Conservation (phyloP, 371 early-diverging fungal species). For the Apophysomyces trapeziformis region DNA sequence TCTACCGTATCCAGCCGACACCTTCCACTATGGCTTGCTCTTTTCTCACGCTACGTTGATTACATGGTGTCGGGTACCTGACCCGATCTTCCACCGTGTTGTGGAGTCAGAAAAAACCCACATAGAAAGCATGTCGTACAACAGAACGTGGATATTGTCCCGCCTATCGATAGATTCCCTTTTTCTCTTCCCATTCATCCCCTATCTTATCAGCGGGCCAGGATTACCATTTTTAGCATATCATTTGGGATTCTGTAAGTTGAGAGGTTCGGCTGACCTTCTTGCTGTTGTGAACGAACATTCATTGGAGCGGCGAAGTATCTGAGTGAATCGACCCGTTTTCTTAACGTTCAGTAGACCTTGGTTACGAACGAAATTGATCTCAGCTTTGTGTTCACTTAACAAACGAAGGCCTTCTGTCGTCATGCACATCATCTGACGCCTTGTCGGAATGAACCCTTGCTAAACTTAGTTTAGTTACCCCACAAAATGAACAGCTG, state of each 20-base stretch:
- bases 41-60: conserved; percentile 3
- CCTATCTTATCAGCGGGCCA: conserved; percentile 5
- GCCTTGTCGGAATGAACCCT: background rate
- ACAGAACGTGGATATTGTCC: conserved; percentile 11
- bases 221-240: background rate
- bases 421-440: background rate
- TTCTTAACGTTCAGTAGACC: background rate
- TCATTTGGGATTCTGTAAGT: background rate
- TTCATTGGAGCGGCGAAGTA: conserved; percentile 27
- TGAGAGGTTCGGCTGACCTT: conserved; percentile 3
- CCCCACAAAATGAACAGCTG: background rate
- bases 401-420: background rate
- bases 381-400: conserved; percentile 2
- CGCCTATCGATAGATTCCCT: conserved; percentile 8
- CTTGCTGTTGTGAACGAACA: background rate
- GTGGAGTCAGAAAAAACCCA: background rate
- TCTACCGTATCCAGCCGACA: background rate
- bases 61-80: background rate
- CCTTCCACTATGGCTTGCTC: background rate
- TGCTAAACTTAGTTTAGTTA: background rate
- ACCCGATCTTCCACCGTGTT: background rate
- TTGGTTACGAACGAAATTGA: background rate
- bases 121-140: conserved; percentile 1
- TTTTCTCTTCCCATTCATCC: background rate
- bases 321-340: conserved; percentile 26